Percentiles rank a stretch among this genome's conserved stretches.
phyloP scores from a whole-genome alignment of 495 filamentous ascomycete genomes.

The Penicillium lividum region DNA sequence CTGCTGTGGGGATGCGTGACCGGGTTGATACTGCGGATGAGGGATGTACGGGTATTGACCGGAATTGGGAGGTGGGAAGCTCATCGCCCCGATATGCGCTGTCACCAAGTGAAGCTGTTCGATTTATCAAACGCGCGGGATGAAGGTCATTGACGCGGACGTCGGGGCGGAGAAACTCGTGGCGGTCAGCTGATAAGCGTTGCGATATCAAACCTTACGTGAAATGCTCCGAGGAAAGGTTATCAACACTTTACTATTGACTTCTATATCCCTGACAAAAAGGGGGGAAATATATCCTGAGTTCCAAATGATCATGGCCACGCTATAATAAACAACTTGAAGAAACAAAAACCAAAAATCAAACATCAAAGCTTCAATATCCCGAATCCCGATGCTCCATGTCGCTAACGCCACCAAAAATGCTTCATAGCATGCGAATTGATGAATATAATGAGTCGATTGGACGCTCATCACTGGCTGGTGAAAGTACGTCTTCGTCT shows the following conservation, averaged over 20 bases:
- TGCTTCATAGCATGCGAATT: conserved; percentile 37
- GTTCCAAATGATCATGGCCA: background rate
- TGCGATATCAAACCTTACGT: conserved; percentile 1
- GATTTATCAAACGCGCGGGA: conserved; percentile 14
- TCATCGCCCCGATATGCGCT: conserved; percentile 46
- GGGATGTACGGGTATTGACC: conserved; percentile 42
- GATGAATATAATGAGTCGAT: conserved; percentile 41
- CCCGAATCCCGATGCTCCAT: conserved; percentile 3
- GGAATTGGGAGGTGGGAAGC: conserved; percentile 49
- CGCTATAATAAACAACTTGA: background rate
- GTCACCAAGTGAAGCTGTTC: conserved; percentile 21
- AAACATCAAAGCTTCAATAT: background rate
- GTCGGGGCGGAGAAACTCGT: conserved; percentile 43
- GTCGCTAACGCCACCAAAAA: background rate
- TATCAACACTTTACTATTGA: too few species aligned
- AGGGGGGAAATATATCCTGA: background rate
- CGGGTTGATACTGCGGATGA: conserved; percentile 39
- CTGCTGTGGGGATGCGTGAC: conserved; percentile 39
- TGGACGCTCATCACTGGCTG: conserved; percentile 39
- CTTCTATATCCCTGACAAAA: background rate
- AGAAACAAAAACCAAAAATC: background rate
- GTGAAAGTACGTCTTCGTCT: conserved; percentile 40
- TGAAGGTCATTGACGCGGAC: conserved; percentile 11
- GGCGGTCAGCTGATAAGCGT: conserved; percentile 29
- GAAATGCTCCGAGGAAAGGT: background rate